phyloP scores from a whole-genome alignment of 2,329 filamentous ascomycete species.

The Neoscytalidium dimidiatum region DNA sequence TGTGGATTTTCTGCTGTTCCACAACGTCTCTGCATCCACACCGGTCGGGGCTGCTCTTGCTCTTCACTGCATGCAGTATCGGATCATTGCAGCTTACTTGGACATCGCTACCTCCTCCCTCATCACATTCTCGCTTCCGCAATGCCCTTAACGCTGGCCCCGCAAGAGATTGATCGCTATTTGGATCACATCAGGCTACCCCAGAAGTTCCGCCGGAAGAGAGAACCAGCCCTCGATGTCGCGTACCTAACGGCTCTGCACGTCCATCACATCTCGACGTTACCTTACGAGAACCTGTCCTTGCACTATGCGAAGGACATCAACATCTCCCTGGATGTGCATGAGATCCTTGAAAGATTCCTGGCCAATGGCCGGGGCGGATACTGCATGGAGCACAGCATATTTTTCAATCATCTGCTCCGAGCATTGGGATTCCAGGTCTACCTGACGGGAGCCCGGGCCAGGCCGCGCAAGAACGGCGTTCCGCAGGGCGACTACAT shows the following conservation, averaged over 20 bases:
- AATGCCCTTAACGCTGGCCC: slow-evolving; percentile 16
- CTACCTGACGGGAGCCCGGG: slow-evolving; percentile 57
- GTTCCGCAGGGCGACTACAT: slow-evolving; percentile 44
- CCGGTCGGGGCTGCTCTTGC: background rate
- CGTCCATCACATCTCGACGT: slow-evolving; percentile 46
- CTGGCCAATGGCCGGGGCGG: slow-evolving; percentile 53
- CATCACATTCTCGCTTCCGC: background rate
- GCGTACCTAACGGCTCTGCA: slow-evolving; percentile 19
- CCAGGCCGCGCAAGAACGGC: slow-evolving; percentile 37
- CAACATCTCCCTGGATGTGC: slow-evolving; percentile 45
- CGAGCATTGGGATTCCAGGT: slow-evolving; percentile 54
- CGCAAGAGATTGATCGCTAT: slow-evolving; percentile 34
- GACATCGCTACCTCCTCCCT: background rate
- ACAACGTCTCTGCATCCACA: background rate
- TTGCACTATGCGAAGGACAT: slow-evolving; percentile 51
- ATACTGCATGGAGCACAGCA: slow-evolving; percentile 62
- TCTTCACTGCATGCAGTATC: background rate
- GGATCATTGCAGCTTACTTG: background rate
- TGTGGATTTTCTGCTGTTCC: background rate
- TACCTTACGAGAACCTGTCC: slow-evolving; percentile 60
- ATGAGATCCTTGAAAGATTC: slow-evolving; percentile 54
- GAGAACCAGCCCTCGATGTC: slow-evolving; percentile 19
- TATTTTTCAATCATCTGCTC: slow-evolving; percentile 58
- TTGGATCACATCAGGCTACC: slow-evolving; percentile 35
- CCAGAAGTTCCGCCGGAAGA: slow-evolving; percentile 24